phyloP scores from a whole-genome alignment of 2,329 filamentous ascomycete species.

The Trichophaea hybrida region DNA sequence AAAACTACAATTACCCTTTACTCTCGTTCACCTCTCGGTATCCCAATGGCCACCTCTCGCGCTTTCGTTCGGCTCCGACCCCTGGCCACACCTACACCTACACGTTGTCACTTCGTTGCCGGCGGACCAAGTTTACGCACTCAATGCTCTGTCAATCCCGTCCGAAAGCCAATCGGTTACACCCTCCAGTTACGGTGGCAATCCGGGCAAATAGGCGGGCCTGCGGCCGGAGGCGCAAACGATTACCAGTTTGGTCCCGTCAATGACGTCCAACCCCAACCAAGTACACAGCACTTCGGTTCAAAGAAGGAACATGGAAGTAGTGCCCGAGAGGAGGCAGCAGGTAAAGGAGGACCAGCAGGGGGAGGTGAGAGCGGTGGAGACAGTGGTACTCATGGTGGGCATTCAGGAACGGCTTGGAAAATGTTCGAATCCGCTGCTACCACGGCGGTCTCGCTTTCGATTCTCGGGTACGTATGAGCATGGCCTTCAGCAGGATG shows the following conservation, averaged over 20 bases:
- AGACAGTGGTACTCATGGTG: neutral
- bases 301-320: constrained; percentile 4
- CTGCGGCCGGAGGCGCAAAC: neutral
- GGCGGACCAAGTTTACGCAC: neutral
- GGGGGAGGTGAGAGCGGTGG: neutral
- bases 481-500: constrained; percentile 34
- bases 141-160: neutral
- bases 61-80: neutral
- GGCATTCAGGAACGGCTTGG: constrained; percentile 29
- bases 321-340: neutral
- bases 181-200: neutral
- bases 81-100: neutral
- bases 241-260: constrained; percentile 23
- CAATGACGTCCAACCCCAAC: constrained; percentile 25
- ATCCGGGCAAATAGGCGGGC: neutral
- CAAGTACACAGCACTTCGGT: constrained; percentile 22
- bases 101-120: neutral
- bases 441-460: constrained; percentile 60
- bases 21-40: neutral
- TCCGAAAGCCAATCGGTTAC: neutral
- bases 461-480: constrained; percentile 48
- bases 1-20: neutral
- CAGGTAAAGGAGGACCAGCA: neutral
- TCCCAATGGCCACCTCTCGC: neutral
- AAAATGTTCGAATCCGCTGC: constrained; percentile 63